These are phyloP conservation scores for Tolypocladium inflatum DNA, from an alignment of 2,329 filamentous ascomycete genomes.

Conservation along the genomic window DNA sequence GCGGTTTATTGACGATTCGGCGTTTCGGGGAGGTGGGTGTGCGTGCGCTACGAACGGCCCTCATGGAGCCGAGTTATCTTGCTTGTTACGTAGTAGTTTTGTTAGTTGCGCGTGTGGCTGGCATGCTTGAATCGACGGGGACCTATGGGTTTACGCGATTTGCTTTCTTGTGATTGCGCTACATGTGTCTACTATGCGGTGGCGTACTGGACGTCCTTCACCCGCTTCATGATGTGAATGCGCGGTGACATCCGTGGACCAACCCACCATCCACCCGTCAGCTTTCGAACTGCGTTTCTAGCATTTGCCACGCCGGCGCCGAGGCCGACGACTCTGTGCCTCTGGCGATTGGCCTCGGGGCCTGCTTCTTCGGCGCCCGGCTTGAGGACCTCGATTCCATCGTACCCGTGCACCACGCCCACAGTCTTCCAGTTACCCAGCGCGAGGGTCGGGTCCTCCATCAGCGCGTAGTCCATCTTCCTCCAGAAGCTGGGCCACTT, in stretches of 20 bases:
- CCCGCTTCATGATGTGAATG: constrained; percentile 38
- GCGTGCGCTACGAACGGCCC: neutral
- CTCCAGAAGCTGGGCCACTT: constrained; percentile 47
- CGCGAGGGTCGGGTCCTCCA: constrained; percentile 39
- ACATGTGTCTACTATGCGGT: neutral
- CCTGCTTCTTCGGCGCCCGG: constrained; percentile 27
- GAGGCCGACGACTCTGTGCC: constrained; percentile 31
- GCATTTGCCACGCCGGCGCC: constrained; percentile 29
- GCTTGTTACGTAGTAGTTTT: neutral
- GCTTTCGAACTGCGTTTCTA: constrained; percentile 29
- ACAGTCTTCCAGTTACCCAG: constrained; percentile 46
- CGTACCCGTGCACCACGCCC: constrained; percentile 47
- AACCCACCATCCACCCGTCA: constrained; percentile 55
- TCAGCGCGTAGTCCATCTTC: constrained; percentile 53
- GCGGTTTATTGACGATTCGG: neutral
- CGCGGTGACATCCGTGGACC: constrained; percentile 51
- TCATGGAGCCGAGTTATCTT: neutral
- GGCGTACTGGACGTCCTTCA: constrained; percentile 6
- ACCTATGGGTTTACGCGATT: neutral
- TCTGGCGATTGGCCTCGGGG: constrained; percentile 2
- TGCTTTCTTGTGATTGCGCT: neutral
- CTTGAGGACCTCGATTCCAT: constrained; percentile 47
- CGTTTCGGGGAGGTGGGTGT: neutral
- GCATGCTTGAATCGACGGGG: neutral
- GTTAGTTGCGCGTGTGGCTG: neutral